A percentile compares a stretch with the other conserved stretches of the same genome.
These are phyloP conservation scores for Urochloa ruziziensis DNA, from an alignment of 176 grass and related monocot species.

Conservation along the genomic window DNA sequence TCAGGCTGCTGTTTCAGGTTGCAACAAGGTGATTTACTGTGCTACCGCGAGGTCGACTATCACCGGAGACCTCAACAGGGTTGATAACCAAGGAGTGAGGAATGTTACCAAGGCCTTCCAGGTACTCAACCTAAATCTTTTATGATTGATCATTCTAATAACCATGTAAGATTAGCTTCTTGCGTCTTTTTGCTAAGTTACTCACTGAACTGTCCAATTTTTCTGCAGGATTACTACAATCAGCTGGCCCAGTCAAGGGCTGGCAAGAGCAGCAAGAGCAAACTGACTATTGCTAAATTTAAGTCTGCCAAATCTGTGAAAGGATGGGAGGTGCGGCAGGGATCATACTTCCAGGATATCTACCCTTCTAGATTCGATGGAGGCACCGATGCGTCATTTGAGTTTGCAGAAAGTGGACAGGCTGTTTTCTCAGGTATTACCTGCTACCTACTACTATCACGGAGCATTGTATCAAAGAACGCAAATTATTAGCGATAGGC, in stretches of 20 bases:
- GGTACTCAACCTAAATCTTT: conserved; percentile 38
- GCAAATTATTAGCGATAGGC: not conserved
- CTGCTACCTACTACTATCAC: not conserved
- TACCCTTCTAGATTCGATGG: conserved; percentile 61
- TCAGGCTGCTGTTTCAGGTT: conserved; percentile 64
- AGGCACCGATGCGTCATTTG: conserved; percentile 85
- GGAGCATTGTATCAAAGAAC: not conserved
- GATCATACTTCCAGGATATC: conserved; percentile 75
- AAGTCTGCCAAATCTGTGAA: conserved; percentile 69
- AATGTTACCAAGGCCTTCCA: conserved; percentile 86
- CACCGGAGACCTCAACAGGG: conserved; percentile 88
- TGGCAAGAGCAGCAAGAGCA: conserved; percentile 99
- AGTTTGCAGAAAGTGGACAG: conserved; percentile 59
- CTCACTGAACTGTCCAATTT: not conserved
- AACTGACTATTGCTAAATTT: conserved; percentile 85
- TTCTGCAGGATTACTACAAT: conserved; percentile 90
- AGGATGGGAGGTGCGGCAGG: conserved; percentile 75
- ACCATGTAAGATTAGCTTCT: not conserved
- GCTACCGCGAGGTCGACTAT: conserved; percentile 86
- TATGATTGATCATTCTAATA: conserved; percentile 9
- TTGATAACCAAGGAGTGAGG: conserved; percentile 87
- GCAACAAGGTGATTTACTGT: conserved; percentile 96
- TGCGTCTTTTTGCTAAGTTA: not conserved
- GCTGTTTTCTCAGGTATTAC: conserved; percentile 75
- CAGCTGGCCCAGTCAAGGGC: conserved; percentile 87